Conservation (phyloP, 148 eudicot species). For the Silene uniflora region DNA sequence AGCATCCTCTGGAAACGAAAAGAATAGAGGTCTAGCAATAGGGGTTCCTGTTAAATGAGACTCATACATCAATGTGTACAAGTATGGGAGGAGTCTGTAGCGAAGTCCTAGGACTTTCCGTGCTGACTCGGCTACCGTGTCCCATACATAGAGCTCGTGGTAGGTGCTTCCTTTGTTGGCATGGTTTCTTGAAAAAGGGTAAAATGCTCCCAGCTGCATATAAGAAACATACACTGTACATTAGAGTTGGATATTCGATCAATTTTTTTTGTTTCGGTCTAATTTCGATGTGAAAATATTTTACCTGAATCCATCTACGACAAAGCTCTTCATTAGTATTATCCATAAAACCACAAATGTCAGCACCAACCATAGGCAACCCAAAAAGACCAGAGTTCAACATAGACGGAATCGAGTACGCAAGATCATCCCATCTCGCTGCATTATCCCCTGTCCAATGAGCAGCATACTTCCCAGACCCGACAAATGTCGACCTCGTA, state of each 20-base stretch:
- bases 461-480: conserved; percentile 45
- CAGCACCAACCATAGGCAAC: too few species aligned
- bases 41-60: conserved; percentile 45
- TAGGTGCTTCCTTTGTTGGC: conserved; percentile 19
- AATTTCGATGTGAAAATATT: too few species aligned
- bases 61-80: conserved; percentile 47
- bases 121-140: conserved; percentile 41
- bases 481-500: too few species aligned
- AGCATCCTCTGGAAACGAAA: conserved; percentile 41
- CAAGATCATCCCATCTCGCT: conserved; percentile 44
- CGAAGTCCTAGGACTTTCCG: conserved; percentile 45
- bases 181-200: conserved; percentile 56
- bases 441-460: conserved; percentile 59
- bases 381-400: too few species aligned
- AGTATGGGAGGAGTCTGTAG: conserved; percentile 54
- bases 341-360: too few species aligned
- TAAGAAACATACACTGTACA: too few species aligned
- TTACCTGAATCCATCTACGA: conserved; percentile 56
- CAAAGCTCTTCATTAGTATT: too few species aligned
- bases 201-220: conserved; percentile 51
- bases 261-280: too few species aligned
- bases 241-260: too few species aligned
- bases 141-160: conserved; percentile 57
- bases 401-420: conserved; percentile 35
- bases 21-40: conserved; percentile 55